Evolutionary conservation across 2,329 filamentous ascomycete genomes (phyloP).

Genomic region (Trichoderma oligosporum): DNA sequence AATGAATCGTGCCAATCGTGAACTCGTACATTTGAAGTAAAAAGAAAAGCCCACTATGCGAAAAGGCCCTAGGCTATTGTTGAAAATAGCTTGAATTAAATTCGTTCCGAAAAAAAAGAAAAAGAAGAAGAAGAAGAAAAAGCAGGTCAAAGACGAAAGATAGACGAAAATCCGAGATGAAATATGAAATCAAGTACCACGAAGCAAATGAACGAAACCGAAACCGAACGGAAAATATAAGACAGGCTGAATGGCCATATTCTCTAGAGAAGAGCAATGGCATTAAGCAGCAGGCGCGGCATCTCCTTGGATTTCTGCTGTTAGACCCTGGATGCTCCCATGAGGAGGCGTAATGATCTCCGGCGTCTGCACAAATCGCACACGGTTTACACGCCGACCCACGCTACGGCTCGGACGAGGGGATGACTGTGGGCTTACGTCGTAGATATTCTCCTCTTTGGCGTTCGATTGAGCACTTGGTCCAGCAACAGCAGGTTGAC

Average conservation of each 20-base stretch:
- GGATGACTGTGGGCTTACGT: neutral
- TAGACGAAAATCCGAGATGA: no score
- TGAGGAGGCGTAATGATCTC: neutral
- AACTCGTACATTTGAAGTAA: neutral
- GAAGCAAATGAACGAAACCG: neutral
- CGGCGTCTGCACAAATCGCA: neutral
- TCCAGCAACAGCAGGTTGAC: neutral
- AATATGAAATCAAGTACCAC: neutral
- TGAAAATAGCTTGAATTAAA: no score
- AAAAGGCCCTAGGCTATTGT: no score
- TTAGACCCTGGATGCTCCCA: neutral
- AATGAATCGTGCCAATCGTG: neutral
- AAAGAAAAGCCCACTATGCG: neutral
- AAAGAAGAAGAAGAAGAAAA: neutral
- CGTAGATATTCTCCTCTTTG: neutral
- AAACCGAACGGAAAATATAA: neutral
- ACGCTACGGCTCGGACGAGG: neutral
- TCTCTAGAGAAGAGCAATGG: no score
- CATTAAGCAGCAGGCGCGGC: neutral
- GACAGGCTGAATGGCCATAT: neutral
- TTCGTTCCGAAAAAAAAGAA: no score
- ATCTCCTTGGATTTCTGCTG: neutral
- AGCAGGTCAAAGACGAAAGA: no score
- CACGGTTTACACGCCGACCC: neutral
- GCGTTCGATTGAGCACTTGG: neutral